Evolutionary conservation across 1,284 basidiomycete genomes (phyloP).

Genomic region (Melampsora larici-populina): DNA sequence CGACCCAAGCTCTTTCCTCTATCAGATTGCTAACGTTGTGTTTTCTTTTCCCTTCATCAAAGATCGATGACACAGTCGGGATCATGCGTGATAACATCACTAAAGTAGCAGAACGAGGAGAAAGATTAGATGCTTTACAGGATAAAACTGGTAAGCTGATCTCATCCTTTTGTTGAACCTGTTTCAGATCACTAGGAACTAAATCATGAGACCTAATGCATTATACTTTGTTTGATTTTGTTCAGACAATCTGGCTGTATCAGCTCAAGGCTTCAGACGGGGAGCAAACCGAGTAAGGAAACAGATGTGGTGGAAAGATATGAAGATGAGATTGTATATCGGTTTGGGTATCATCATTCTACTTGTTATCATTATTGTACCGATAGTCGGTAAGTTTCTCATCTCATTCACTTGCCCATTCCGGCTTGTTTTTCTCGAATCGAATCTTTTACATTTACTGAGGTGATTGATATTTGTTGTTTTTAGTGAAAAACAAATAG

Average conservation of each 20-base stretch:
- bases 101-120: slow-evolving; percentile 91
- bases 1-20: too few species aligned
- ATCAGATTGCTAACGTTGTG: neutral
- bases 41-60: neutral
- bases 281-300: slow-evolving; percentile 97
- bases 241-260: slow-evolving; percentile 89
- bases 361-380: slow-evolving; percentile 87
- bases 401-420: neutral
- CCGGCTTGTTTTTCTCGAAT: neutral
- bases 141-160: slow-evolving; percentile 85
- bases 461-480: neutral
- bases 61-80: slow-evolving; percentile 85
- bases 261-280: slow-evolving; percentile 96
- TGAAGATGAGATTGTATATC: slow-evolving; percentile 83
- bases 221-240: slow-evolving; percentile 11
- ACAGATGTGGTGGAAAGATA: slow-evolving; percentile 64
- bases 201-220: neutral
- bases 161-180: neutral
- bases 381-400: slow-evolving; percentile 61
- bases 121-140: slow-evolving; percentile 86
- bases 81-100: slow-evolving; percentile 98
- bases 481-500: slow-evolving; percentile 42
- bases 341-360: slow-evolving; percentile 79
- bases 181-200: slow-evolving; percentile 11
- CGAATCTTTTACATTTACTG: neutral